Percentiles rank a stretch among this genome's conserved stretches.
Conservation (phyloP, 306 rosid genomes). For the Prunus kanzakura region DNA sequence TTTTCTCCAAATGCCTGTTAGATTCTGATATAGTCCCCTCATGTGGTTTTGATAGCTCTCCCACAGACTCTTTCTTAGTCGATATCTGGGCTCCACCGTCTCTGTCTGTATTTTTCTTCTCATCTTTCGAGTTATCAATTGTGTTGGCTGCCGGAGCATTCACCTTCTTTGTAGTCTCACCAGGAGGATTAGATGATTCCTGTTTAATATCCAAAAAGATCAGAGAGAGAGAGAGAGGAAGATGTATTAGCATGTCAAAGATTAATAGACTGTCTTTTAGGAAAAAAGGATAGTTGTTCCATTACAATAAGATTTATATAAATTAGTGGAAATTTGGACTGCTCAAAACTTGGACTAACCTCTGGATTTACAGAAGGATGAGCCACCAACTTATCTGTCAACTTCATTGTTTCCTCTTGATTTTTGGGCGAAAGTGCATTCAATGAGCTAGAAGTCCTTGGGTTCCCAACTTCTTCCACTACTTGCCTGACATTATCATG, state of each 20-base stretch:
- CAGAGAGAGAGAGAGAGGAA: not conserved
- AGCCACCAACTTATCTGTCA: constrained; percentile 29
- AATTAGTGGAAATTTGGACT: not conserved
- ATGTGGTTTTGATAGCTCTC: not conserved
- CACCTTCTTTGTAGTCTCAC: constrained; percentile 24
- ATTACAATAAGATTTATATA: not conserved
- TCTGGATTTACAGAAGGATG: constrained; percentile 18
- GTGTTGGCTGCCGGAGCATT: constrained; percentile 3
- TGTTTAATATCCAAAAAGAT: constrained; percentile 10
- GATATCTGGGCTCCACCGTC: constrained; percentile 17
- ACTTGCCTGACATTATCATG: constrained; percentile 19
- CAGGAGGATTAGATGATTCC: constrained; percentile 28
- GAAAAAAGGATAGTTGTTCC: not conserved
- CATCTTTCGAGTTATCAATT: constrained; percentile 26
- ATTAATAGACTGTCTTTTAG: not conserved
- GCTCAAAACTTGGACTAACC: constrained; percentile 34
- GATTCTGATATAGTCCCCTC: constrained; percentile 14
- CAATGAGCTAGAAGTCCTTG: constrained; percentile 28
- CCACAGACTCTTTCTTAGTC: constrained; percentile 4
- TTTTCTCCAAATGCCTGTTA: not conserved
- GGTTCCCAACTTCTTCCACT: constrained; percentile 23
- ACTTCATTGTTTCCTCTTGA: constrained; percentile 11
- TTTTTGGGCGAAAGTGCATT: constrained; percentile 29
- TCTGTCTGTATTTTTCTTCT: constrained; percentile 20
- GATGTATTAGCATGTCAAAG: not conserved